Conservation (phyloP, 768 basidiomycete species). For the Mycena metata region DNA sequence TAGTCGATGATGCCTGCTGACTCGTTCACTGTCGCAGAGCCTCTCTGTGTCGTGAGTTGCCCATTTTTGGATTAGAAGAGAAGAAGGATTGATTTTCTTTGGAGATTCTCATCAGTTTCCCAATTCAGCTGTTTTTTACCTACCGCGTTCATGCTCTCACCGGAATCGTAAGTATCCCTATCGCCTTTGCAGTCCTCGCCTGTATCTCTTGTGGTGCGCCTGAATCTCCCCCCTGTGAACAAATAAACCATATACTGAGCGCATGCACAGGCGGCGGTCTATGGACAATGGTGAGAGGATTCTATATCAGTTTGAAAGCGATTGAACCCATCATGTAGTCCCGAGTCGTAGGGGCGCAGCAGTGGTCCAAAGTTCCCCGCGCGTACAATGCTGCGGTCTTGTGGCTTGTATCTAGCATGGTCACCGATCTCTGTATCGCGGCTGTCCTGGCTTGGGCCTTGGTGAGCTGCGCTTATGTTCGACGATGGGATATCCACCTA, state of each 20-base stretch:
- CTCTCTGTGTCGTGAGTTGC: slow-evolving; percentile 5
- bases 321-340: neutral
- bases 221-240: neutral
- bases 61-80: too few species aligned
- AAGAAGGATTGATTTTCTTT: too few species aligned
- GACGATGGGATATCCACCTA: too few species aligned
- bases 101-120: too few species aligned
- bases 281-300: neutral
- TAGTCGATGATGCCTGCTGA: neutral
- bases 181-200: slow-evolving; percentile 16
- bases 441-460: slow-evolving; percentile 3
- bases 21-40: neutral
- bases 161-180: slow-evolving; percentile 10
- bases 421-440: slow-evolving; percentile 21
- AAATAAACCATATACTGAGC: too few species aligned
- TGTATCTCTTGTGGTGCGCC: neutral
- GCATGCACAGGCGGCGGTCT: slow-evolving; percentile 7
- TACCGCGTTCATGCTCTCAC: slow-evolving; percentile 36
- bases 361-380: neutral
- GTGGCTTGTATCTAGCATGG: slow-evolving; percentile 21
- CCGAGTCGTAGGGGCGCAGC: neutral
- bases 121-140: slow-evolving; percentile 37
- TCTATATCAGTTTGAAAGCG: too few species aligned
- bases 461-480: neutral
- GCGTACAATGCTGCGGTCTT: neutral